A percentile compares a stretch with the other conserved stretches of the same genome.
Conservation (phyloP, 2,329 filamentous ascomycete species). For the Claviceps capensis region DNA sequence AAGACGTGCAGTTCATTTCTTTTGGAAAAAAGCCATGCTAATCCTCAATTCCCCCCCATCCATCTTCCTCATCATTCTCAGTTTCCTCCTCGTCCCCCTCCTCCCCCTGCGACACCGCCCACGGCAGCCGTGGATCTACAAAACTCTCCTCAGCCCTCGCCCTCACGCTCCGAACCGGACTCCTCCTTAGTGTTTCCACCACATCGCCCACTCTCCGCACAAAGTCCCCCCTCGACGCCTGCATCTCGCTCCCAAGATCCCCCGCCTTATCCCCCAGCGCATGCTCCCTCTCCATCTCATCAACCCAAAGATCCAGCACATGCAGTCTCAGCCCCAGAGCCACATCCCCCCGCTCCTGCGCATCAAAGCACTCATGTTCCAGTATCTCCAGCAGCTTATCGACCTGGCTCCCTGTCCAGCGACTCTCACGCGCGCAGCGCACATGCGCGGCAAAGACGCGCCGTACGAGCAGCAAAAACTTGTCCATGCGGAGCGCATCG, state of each 20-base stretch:
- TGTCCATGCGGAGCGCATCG: constrained; percentile 73
- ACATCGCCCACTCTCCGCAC: constrained; percentile 38
- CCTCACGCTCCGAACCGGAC: constrained; percentile 58
- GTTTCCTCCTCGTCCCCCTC: constrained; percentile 24
- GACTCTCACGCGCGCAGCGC: constrained; percentile 24
- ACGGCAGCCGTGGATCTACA: constrained; percentile 58
- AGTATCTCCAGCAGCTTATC: constrained; percentile 16
- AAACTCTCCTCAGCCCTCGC: constrained; percentile 55
- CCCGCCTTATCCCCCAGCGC: constrained; percentile 23
- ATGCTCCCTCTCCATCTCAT: constrained; percentile 67
- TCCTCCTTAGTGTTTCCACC: constrained; percentile 41
- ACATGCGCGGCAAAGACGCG: constrained; percentile 65
- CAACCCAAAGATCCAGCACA: constrained; percentile 79
- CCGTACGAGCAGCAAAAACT: constrained; percentile 77
- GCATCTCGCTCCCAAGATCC: constrained; percentile 1
- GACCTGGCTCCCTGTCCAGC: constrained; percentile 17
- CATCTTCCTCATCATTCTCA: constrained; percentile 26
- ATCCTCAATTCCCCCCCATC: constrained; percentile 59
- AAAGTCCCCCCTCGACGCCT: constrained; percentile 28
- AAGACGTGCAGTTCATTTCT: constrained; percentile 14
- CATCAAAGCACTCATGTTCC: constrained; percentile 19
- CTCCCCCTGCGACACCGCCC: constrained; percentile 30
- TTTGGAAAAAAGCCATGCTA: constrained; percentile 18
- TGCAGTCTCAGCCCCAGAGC: constrained; percentile 80
- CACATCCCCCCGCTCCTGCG: constrained; percentile 36